Evolutionary conservation across 768 basidiomycete genomes (phyloP).

Genomic region (Lentinula sp.): DNA sequence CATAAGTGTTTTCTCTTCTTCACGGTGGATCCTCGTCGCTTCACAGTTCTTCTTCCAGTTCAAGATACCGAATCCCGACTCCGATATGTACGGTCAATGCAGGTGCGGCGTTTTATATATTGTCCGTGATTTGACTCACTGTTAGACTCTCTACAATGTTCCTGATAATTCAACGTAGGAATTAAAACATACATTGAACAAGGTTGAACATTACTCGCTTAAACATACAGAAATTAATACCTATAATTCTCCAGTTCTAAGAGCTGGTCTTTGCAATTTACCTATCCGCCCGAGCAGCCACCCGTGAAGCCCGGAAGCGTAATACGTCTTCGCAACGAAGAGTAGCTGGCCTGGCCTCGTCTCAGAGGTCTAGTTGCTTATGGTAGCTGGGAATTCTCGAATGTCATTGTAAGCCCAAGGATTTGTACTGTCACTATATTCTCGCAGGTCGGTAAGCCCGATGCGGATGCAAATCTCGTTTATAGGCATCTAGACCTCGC

Average conservation of each 20-base stretch:
- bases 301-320: neutral
- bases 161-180: too few species aligned
- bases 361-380: too few species aligned
- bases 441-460: neutral
- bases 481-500: neutral
- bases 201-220: too few species aligned
- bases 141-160: neutral
- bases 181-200: too few species aligned
- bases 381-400: neutral
- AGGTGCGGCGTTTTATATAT: neutral
- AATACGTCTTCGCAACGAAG: neutral
- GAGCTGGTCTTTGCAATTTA: neutral
- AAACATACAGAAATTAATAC: too few species aligned
- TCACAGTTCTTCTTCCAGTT: neutral
- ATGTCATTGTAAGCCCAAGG: neutral
- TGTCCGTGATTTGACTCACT: neutral
- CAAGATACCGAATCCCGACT: neutral
- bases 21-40: neutral
- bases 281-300: neutral
- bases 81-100: neutral
- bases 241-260: too few species aligned
- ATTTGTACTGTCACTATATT: neutral
- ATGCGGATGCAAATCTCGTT: neutral
- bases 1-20: neutral
- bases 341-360: too few species aligned